Conservation (phyloP, 106 monocot species). For the Acanthochlamys bracteata region DNA sequence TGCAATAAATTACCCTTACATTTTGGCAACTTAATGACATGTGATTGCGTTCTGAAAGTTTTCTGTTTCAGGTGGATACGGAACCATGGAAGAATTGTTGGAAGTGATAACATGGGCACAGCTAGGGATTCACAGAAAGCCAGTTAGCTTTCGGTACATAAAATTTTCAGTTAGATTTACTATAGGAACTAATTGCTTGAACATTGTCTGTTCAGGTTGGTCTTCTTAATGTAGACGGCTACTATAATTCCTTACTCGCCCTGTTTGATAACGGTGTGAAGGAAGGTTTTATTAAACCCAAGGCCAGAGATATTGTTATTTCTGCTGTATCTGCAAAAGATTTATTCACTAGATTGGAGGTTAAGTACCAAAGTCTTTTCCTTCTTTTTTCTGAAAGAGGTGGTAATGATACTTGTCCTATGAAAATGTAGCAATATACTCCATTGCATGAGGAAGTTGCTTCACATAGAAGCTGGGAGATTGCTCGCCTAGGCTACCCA, state of each 20-base stretch:
- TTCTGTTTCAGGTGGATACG: slow-evolving; percentile 60
- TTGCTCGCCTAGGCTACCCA: slow-evolving; percentile 40
- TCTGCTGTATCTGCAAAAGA: slow-evolving; percentile 76
- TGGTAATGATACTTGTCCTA: not conserved
- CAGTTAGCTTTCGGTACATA: slow-evolving; percentile 30
- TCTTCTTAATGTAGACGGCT: slow-evolving; percentile 88
- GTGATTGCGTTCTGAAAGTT: not conserved
- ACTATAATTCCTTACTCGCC: slow-evolving; percentile 76
- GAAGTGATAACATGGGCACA: slow-evolving; percentile 99
- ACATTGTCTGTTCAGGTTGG: slow-evolving; percentile 46
- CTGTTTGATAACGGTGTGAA: slow-evolving; percentile 83
- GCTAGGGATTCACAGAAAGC: slow-evolving; percentile 89
- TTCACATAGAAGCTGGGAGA: slow-evolving; percentile 49
- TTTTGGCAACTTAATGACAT: not conserved
- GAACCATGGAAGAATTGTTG: slow-evolving; percentile 93
- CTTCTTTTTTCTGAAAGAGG: not conserved
- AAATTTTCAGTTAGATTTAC: not conserved
- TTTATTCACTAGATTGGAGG: slow-evolving; percentile 84
- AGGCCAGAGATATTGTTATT: slow-evolving; percentile 65
- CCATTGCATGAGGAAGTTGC: slow-evolving; percentile 54
- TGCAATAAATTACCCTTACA: not conserved
- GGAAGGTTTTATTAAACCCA: slow-evolving; percentile 81
- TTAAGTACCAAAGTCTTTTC: slow-evolving; percentile 11
- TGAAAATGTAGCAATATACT: slow-evolving; percentile 38
- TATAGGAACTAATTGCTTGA: not conserved